Percentiles rank a stretch among this genome's conserved stretches.
Evolutionary conservation across 768 basidiomycete genomes (phyloP).

Genomic region (Boletellus ananas): DNA sequence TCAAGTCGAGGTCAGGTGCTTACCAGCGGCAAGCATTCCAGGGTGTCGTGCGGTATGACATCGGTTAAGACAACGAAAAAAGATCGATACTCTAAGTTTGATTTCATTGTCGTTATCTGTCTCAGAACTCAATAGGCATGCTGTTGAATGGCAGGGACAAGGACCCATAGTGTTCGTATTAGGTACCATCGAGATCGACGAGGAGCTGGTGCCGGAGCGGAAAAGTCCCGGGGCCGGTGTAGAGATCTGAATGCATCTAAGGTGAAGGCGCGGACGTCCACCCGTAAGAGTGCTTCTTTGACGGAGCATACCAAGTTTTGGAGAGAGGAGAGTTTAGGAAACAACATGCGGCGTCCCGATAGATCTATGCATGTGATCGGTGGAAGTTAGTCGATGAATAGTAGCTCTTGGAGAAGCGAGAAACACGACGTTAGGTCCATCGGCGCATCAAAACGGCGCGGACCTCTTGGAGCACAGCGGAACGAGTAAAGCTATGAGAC

Average conservation of each 20-base stretch:
- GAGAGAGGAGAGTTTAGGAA: slow-evolving; percentile 35
- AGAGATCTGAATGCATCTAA: slow-evolving; percentile 43
- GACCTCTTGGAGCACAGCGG: too few species aligned
- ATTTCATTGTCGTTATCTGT: neutral
- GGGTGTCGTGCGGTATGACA: slow-evolving; percentile 62
- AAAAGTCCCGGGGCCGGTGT: slow-evolving; percentile 30
- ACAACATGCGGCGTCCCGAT: too few species aligned
- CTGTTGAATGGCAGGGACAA: slow-evolving; percentile 4
- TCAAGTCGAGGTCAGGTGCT: slow-evolving; percentile 7
- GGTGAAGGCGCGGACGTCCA: slow-evolving; percentile 50
- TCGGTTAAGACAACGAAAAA: slow-evolving; percentile 64
- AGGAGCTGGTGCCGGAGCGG: slow-evolving; percentile 59
- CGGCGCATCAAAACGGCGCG: too few species aligned
- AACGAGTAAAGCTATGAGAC: too few species aligned
- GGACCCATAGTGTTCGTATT: slow-evolving; percentile 52
- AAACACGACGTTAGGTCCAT: too few species aligned
- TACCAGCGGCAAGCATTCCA: slow-evolving; percentile 73
- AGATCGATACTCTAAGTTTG: slow-evolving; percentile 52
- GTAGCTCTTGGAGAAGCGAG: too few species aligned
- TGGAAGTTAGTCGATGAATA: neutral
- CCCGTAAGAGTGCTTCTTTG: slow-evolving; percentile 43
- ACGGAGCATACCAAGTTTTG: slow-evolving; percentile 35
- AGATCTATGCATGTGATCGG: slow-evolving; percentile 19
- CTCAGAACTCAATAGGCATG: slow-evolving; percentile 4
- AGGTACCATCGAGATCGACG: slow-evolving; percentile 60